A percentile compares a stretch with the other conserved stretches of the same genome.
These are phyloP conservation scores for Jatropha multifida DNA, from an alignment of 441 rosid genomes.

Conservation along the genomic window DNA sequence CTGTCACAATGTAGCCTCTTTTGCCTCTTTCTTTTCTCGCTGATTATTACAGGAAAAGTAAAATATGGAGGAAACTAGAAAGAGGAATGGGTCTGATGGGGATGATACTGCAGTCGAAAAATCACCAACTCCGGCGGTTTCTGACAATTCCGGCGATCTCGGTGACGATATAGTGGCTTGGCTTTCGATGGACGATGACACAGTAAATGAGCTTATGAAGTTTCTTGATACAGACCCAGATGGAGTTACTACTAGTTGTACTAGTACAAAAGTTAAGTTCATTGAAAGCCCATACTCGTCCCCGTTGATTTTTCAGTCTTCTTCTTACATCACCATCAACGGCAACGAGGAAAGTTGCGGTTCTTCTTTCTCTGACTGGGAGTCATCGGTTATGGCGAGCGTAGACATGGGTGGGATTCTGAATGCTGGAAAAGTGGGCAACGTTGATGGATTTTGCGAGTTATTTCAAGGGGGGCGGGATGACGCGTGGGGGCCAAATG, in stretches of 20 bases:
- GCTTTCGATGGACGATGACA: conserved; percentile 38
- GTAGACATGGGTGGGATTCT: conserved; percentile 42
- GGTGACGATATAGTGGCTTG: conserved; percentile 32
- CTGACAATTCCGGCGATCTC: conserved; percentile 9
- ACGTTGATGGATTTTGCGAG: neutral
- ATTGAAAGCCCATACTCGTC: conserved; percentile 58
- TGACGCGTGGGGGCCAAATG: conserved; percentile 29
- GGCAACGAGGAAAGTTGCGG: conserved; percentile 77
- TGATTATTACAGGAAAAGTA: neutral
- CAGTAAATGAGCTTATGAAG: conserved; percentile 45
- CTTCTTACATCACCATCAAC: conserved; percentile 58
- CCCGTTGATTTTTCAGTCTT: conserved; percentile 45
- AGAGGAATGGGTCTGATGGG: conserved; percentile 15
- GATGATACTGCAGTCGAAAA: neutral
- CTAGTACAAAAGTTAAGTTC: conserved; percentile 45
- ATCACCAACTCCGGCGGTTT: neutral
- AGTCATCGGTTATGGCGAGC: conserved; percentile 62
- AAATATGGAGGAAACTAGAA: conserved; percentile 22
- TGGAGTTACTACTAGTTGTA: neutral
- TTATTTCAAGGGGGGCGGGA: neutral
- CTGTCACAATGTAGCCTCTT: neutral
- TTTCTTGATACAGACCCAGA: conserved; percentile 34
- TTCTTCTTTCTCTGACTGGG: conserved; percentile 57
- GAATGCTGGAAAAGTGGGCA: neutral
- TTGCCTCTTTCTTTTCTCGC: neutral